Percentiles rank a stretch among this genome's conserved stretches.
Conservation (phyloP, 2,329 filamentous ascomycete genomes). For the Penicillium sclerotigenum region DNA sequence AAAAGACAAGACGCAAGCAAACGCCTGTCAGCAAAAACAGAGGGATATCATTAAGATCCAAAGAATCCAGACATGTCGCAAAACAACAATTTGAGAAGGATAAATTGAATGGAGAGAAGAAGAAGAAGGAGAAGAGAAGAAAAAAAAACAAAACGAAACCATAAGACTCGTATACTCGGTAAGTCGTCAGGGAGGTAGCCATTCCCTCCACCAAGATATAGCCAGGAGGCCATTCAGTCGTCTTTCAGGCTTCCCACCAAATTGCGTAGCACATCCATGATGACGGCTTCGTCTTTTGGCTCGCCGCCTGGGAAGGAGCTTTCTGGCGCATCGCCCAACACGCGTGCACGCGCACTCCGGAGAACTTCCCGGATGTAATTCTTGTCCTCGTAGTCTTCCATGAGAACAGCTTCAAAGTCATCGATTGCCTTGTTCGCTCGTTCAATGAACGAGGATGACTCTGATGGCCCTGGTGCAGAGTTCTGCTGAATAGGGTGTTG, state of each 20-base stretch:
- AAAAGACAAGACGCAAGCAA: conserved; percentile 12
- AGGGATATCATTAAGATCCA: conserved; percentile 32
- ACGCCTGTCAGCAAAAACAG: conserved; percentile 23
- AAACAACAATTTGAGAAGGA: conserved; percentile 11
- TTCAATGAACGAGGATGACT: conserved; percentile 39
- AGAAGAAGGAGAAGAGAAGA: neutral
- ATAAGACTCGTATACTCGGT: conserved; percentile 29
- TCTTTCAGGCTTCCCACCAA: conserved; percentile 42
- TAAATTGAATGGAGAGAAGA: neutral
- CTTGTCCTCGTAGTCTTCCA: conserved; percentile 47
- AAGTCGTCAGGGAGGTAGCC: conserved; percentile 23
- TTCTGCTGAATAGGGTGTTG: conserved; percentile 22
- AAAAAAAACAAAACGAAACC: conserved; percentile 7
- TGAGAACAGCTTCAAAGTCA: conserved; percentile 44
- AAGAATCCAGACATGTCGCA: conserved; percentile 21
- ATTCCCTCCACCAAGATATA: conserved; percentile 7
- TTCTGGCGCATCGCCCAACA: conserved; percentile 39
- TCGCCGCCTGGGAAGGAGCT: conserved; percentile 45
- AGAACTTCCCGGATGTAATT: conserved; percentile 46
- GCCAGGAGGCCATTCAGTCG: conserved; percentile 19
- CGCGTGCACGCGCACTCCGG: conserved; percentile 43
- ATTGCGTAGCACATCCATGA: conserved; percentile 40
- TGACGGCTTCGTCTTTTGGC: conserved; percentile 44
- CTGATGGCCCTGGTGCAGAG: conserved; percentile 25
- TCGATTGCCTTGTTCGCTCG: conserved; percentile 45